These are phyloP conservation scores for Nicotiana benthamiana DNA, from an alignment of 257 asterid species.

Conservation along the genomic window DNA sequence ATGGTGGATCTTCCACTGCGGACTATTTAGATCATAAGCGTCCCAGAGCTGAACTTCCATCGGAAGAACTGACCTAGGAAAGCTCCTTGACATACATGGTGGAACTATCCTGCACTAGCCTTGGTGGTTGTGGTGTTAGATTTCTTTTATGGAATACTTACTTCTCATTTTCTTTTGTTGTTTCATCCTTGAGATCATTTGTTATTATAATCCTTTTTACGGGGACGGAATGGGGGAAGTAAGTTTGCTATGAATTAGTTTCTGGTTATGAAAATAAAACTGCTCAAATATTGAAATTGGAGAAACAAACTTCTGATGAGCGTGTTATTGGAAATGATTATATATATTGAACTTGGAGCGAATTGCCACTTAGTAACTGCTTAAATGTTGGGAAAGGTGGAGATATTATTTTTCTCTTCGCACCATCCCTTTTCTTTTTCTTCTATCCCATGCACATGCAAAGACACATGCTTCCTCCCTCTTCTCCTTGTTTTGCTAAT, in stretches of 20 bases:
- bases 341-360: neutral
- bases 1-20: neutral
- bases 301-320: neutral
- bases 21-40: neutral
- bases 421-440: neutral
- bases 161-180: neutral
- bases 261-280: neutral
- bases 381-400: no score
- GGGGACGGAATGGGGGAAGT: no score
- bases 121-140: constrained; percentile 1
- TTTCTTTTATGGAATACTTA: neutral
- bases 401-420: neutral
- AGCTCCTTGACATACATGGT: neutral
- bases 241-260: neutral
- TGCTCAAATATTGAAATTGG: neutral
- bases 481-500: neutral
- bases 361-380: neutral
- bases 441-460: neutral
- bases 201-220: neutral
- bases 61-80: neutral
- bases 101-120: neutral
- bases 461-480: neutral
- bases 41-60: neutral
- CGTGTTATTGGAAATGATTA: neutral
- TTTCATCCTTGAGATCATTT: neutral